Base-by-base conservation (phyloP, 2,329 filamentous ascomycete species). In the Parasarocladium wereldwijsianum region DNA sequence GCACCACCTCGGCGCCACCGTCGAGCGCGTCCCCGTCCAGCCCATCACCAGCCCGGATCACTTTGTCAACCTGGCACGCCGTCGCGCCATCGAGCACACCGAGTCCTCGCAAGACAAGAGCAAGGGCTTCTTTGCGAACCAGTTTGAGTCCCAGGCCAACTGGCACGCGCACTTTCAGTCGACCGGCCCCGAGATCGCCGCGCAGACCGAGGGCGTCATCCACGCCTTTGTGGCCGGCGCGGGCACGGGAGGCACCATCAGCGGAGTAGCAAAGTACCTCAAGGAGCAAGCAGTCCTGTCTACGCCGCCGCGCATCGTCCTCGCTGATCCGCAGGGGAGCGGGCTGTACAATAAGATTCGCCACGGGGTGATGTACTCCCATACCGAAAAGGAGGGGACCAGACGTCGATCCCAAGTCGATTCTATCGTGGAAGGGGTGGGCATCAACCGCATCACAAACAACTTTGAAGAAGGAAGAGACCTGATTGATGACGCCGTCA, bases 361-460 rank as follows among this genome's bases (percentile, higher is more conserved):
- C 42, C 82, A 90, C 52, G 90, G 87, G 5, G 90, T 98, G 36
- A 93, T 98, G 83, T 98, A 94, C 55, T 80, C 85, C 35, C 46
- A 67, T 1, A 92, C 82, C 17, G 90, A 98, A 57, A 71, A 69
- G 39, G 90, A 98, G 61, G 90, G 90, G 4, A 96, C 87, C 9
- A 66, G 90, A 10, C 68, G 92, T 28, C 66, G 90, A 35, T 76
- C 82, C 43, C 92, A 98, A 55, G 84, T 98, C 31, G 92, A 98
- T 58, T 86, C 79, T 4, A 83, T 98, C 39, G 84, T 98, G 17
- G 92, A 98, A 55, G 90, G 90, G 2, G 83, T 98, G 39, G 90
- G 90, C 2, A 81, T 96, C 52, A 98, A 93, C 49, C 76, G 90
- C 3, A 66, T 93, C n/a, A 98, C 90, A 1, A 70, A 74, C 31